Evolutionary conservation across 768 basidiomycete species (phyloP).

Genomic region (Tylopilus intermedius): DNA sequence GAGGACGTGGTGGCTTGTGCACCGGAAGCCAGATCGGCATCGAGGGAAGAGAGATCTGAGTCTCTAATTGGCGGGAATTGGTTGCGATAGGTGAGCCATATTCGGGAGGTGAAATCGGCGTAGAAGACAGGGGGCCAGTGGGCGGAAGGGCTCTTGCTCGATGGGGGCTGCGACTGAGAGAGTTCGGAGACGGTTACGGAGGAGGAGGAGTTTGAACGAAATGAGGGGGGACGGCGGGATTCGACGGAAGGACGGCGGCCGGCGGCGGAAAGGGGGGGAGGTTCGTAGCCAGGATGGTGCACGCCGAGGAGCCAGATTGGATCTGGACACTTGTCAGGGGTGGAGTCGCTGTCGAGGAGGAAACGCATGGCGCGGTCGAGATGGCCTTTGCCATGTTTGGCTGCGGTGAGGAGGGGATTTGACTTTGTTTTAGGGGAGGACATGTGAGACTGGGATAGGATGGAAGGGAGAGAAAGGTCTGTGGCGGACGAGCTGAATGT

Average conservation of each 20-base stretch:
- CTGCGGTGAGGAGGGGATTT: constrained; percentile 58
- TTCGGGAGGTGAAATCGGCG: constrained; percentile 78
- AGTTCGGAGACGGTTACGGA: constrained; percentile 32
- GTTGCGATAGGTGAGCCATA: constrained; percentile 91
- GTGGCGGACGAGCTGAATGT: constrained; percentile 68
- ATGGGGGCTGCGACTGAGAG: constrained; percentile 35
- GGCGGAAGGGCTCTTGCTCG: constrained; percentile 28
- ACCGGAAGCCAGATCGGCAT: constrained; percentile 30
- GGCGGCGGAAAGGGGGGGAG: constrained; percentile 26
- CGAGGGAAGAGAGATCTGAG: constrained; percentile 41
- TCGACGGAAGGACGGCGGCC: constrained; percentile 38
- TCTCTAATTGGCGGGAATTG: constrained; percentile 81
- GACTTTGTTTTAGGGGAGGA: constrained; percentile 41
- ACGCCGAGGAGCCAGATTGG: constrained; percentile 90
- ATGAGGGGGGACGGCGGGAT: constrained; percentile 39
- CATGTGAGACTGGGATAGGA: constrained; percentile 48
- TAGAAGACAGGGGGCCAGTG: constrained; percentile 84
- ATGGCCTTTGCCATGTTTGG: constrained; percentile 69
- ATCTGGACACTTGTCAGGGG: constrained; percentile 74
- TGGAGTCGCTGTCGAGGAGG: constrained; percentile 85
- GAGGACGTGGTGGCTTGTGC: constrained; percentile 33
- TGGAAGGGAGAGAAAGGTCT: constrained; percentile 61
- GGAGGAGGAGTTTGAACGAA: constrained; percentile 42
- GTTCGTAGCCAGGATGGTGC: constrained; percentile 70
- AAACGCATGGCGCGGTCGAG: constrained; percentile 83